phyloP scores from a whole-genome alignment of 2,329 filamentous ascomycete species.

The Lojkania enalia region DNA sequence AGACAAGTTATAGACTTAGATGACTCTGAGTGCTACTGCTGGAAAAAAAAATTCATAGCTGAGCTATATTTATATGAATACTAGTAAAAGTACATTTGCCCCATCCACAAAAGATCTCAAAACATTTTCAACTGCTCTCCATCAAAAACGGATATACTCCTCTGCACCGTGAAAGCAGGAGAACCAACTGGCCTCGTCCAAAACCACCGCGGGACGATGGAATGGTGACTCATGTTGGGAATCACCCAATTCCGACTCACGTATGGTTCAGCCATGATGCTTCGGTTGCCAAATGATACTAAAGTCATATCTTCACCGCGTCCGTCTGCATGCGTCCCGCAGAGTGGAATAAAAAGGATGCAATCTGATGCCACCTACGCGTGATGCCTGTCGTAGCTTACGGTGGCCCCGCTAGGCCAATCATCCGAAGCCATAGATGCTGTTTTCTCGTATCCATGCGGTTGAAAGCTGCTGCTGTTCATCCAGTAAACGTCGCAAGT shows the following conservation, averaged over 20 bases:
- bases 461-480: too few relatives aligned
- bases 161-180: conserved; percentile 5
- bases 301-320: not conserved
- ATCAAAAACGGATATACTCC: conserved; percentile 7
- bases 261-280: not conserved
- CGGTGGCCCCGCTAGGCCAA: not conserved
- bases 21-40: too few relatives aligned
- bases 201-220: too few relatives aligned
- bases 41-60: too few relatives aligned
- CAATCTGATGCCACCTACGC: conserved; percentile 19
- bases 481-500: too few relatives aligned
- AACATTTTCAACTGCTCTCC: conserved; percentile 3
- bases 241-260: too few relatives aligned
- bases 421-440: not conserved
- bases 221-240: too few relatives aligned
- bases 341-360: conserved; percentile 16
- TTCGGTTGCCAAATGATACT: conserved; percentile 1
- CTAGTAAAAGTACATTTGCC: conserved; percentile 37
- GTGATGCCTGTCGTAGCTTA: too few relatives aligned
- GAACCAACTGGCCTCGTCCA: too few relatives aligned
- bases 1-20: too few relatives aligned
- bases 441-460: not conserved
- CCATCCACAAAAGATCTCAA: conserved; percentile 2
- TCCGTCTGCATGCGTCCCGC: not conserved
- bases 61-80: conserved; percentile 34